Evolutionary conservation across 371 early-diverging fungal species (phyloP).

Genomic region (Haplosporangium sp.): DNA sequence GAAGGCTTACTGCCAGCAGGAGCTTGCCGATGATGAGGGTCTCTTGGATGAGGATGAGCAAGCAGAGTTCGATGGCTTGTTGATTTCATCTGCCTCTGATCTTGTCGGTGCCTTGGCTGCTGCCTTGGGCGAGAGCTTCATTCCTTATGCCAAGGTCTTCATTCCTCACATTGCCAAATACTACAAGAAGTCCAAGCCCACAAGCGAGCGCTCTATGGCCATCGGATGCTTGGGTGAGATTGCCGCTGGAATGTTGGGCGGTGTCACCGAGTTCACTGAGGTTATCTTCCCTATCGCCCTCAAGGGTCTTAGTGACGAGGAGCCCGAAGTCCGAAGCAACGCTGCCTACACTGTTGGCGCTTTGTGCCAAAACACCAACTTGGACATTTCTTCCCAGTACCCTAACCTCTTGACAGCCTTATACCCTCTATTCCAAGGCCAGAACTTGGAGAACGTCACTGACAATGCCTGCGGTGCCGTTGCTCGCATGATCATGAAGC

Average conservation of each 20-base stretch:
- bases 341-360: conserved; percentile 87
- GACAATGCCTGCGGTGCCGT: conserved; percentile 95
- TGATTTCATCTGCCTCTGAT: conserved; percentile 87
- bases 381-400: conserved; percentile 80
- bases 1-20: conserved; percentile 87
- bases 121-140: conserved; percentile 80
- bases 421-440: conserved; percentile 77
- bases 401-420: conserved; percentile 76
- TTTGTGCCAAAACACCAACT: conserved; percentile 73
- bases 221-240: conserved; percentile 90
- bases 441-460: conserved; percentile 72
- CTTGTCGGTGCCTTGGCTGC: conserved; percentile 82
- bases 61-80: conserved; percentile 85
- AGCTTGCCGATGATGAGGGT: conserved; percentile 76
- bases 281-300: conserved; percentile 72
- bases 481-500: conserved; percentile 80
- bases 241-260: conserved; percentile 76
- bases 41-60: conserved; percentile 83
- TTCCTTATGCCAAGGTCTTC: conserved; percentile 78
- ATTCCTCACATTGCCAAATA: conserved; percentile 84
- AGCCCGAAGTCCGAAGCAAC: conserved; percentile 88
- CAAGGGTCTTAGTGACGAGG: conserved; percentile 79
- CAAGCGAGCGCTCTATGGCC: conserved; percentile 90
- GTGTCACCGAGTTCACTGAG: conserved; percentile 84
- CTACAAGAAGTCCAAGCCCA: conserved; percentile 78